A percentile compares a stretch with the other conserved stretches of the same genome.
These are phyloP conservation scores for Colletotrichum gloeosporioides DNA, from an alignment of 2,329 filamentous ascomycete species.

Conservation along the genomic window DNA sequence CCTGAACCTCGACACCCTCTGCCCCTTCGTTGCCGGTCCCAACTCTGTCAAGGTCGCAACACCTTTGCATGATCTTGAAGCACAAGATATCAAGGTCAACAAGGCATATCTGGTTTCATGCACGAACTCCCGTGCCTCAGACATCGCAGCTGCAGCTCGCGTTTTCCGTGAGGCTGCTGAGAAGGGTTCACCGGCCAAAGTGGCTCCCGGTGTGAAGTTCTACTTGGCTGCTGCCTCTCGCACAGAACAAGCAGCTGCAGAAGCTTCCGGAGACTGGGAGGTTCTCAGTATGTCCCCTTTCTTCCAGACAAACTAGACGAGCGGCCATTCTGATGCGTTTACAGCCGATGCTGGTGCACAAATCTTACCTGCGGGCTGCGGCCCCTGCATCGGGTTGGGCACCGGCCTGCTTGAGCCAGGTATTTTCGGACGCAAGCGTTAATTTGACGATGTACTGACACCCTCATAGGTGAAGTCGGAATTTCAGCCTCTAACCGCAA, in stretches of 20 bases:
- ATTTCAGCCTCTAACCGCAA: conserved; percentile 68
- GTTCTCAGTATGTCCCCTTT: conserved; percentile 46
- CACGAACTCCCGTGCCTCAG: conserved; percentile 84
- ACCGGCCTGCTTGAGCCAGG: conserved; percentile 80
- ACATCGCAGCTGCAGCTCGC: conserved; percentile 80
- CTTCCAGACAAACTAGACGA: background rate
- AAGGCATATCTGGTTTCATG: conserved; percentile 90
- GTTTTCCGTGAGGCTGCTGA: conserved; percentile 84
- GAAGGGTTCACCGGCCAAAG: conserved; percentile 68
- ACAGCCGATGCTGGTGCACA: conserved; percentile 76
- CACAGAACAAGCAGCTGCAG: conserved; percentile 77
- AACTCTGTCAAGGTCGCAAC: conserved; percentile 91
- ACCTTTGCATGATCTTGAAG: conserved; percentile 74
- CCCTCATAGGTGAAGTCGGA: background rate
- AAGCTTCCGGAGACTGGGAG: conserved; percentile 87
- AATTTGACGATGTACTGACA: background rate
- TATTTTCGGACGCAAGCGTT: background rate
- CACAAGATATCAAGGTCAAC: conserved; percentile 77
- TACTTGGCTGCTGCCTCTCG: conserved; percentile 90
- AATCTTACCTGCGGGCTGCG: conserved; percentile 75
- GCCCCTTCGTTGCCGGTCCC: conserved; percentile 84
- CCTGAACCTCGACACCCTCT: conserved; percentile 81
- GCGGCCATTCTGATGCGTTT: background rate
- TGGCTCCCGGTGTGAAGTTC: conserved; percentile 79
- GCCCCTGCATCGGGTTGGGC: conserved; percentile 81